These are phyloP conservation scores for Peterozyma toletana DNA, from an alignment of 805 yeast species.

Conservation along the genomic window DNA sequence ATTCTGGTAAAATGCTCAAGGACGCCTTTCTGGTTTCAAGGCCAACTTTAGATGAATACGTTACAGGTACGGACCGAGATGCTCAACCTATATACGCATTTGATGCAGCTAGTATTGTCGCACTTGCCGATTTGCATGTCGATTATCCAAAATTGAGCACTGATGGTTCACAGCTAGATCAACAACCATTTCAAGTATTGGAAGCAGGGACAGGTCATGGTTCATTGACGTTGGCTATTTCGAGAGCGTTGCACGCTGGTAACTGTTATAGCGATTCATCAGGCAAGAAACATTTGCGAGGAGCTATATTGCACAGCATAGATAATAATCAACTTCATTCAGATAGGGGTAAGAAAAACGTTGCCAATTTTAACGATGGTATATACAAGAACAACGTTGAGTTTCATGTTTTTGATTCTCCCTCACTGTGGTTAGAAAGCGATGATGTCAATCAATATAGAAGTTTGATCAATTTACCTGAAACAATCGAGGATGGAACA, in stretches of 20 bases:
- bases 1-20: slow-evolving; percentile 11
- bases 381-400: slow-evolving; percentile 36
- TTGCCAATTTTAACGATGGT: slow-evolving; percentile 32
- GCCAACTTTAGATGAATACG: slow-evolving; percentile 41
- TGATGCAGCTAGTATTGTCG: slow-evolving; percentile 41
- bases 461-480: slow-evolving; percentile 10
- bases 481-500: slow-evolving; percentile 7
- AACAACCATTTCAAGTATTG: slow-evolving; percentile 27
- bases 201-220: slow-evolving; percentile 57
- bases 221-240: slow-evolving; percentile 36
- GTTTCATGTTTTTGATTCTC: slow-evolving; percentile 34
- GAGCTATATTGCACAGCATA: slow-evolving; percentile 38
- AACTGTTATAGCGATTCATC: slow-evolving; percentile 25
- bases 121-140: slow-evolving; percentile 37
- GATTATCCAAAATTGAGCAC: slow-evolving; percentile 26
- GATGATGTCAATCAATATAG: slow-evolving; percentile 18
- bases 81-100: slow-evolving; percentile 46
- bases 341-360: slow-evolving; percentile 30
- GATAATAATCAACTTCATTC: slow-evolving; percentile 34
- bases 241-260: slow-evolving; percentile 34
- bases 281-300: slow-evolving; percentile 21
- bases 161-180: slow-evolving; percentile 7
- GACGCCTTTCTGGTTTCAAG: slow-evolving; percentile 25
- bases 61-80: slow-evolving; percentile 29
- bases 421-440: slow-evolving; percentile 28